phyloP scores from a whole-genome alignment of 2,329 filamentous ascomycete genomes.

The Neodidymelliopsis sp. region DNA sequence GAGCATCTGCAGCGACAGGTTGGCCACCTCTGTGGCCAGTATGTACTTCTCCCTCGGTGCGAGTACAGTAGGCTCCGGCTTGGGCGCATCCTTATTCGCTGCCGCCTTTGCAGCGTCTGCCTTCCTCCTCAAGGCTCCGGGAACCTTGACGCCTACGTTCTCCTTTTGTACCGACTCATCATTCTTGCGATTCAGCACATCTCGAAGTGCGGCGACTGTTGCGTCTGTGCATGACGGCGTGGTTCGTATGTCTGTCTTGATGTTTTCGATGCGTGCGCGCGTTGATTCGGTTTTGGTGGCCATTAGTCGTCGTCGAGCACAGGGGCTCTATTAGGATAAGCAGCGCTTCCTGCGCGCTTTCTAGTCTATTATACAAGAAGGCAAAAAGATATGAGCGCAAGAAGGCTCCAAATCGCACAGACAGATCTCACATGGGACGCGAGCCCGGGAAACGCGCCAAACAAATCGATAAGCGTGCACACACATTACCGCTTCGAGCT shows the following conservation, averaged over 20 bases:
- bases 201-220: conserved; percentile 56
- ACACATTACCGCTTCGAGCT: conserved; percentile 5
- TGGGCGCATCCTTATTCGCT: conserved; percentile 45
- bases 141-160: conserved; percentile 42
- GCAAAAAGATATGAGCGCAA: conserved; percentile 12
- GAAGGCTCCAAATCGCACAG: conserved; percentile 11
- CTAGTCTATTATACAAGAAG: conserved; percentile 8
- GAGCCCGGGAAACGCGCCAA: conserved; percentile 12
- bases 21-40: conserved; percentile 77
- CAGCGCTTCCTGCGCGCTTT: conserved; percentile 19
- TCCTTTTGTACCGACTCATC: conserved; percentile 46
- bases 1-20: conserved; percentile 72
- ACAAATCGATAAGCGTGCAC: conserved; percentile 20
- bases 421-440: conserved; percentile 6
- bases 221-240: conserved; percentile 58
- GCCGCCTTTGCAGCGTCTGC: conserved; percentile 41
- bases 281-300: conserved; percentile 35
- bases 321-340: conserved; percentile 12
- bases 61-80: conserved; percentile 49
- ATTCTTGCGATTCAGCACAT: conserved; percentile 50
- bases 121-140: conserved; percentile 32
- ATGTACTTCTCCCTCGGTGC: conserved; percentile 68
- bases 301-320: conserved; percentile 30
- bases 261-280: conserved; percentile 58
- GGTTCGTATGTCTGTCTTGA: conserved; percentile 58